Conservation (phyloP, 768 basidiomycete genomes). For the Suillus brevipes region DNA sequence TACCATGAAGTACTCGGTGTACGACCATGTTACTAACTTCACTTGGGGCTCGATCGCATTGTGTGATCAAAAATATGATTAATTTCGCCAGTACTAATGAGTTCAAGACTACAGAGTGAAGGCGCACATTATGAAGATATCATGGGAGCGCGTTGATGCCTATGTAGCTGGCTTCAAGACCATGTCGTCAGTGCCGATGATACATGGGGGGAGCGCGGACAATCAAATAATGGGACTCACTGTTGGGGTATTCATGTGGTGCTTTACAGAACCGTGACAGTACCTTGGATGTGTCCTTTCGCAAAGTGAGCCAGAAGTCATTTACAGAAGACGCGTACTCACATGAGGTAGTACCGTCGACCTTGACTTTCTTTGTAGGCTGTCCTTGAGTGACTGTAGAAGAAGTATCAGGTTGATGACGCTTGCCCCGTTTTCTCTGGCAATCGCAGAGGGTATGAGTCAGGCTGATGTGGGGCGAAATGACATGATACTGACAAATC, state of each 20-base stretch:
- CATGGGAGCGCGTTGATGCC: neutral
- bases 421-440: slow-evolving; percentile 63
- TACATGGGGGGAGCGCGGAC: neutral
- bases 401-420: slow-evolving; percentile 43
- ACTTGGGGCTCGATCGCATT: neutral
- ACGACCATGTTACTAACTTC: neutral
- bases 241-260: neutral
- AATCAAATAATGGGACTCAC: neutral
- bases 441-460: neutral
- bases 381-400: slow-evolving; percentile 27
- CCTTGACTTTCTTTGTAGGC: slow-evolving; percentile 42
- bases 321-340: slow-evolving; percentile 16
- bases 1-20: neutral
- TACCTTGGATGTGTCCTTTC: slow-evolving; percentile 28
- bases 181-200: neutral
- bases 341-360: slow-evolving; percentile 33
- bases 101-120: neutral
- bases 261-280: neutral
- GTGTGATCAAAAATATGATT: neutral
- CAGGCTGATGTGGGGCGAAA: neutral
- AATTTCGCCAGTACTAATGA: neutral
- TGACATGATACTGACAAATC: slow-evolving; percentile 50
- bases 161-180: neutral
- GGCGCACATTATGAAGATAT: neutral
- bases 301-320: slow-evolving; percentile 37